These are phyloP conservation scores for Thelonectria discophora DNA, from an alignment of 2,329 filamentous ascomycete genomes.

Conservation along the genomic window DNA sequence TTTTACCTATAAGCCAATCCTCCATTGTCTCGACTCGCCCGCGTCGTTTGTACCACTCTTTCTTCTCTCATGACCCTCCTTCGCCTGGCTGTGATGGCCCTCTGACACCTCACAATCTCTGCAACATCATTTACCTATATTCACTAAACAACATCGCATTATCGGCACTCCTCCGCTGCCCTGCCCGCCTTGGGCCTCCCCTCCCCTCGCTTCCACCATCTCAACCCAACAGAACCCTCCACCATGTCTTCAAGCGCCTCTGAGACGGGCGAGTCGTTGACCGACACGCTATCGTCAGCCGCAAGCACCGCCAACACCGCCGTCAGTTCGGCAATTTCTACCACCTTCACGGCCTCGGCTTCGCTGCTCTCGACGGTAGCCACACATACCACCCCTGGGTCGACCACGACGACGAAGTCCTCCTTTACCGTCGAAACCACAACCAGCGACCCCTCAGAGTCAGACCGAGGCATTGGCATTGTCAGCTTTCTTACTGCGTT, in stretches of 20 bases:
- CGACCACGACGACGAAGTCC: conserved; percentile 19
- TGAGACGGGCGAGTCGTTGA: conserved; percentile 26
- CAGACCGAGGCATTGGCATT: conserved; percentile 55
- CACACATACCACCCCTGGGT: conserved; percentile 13
- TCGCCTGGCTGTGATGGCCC: conserved; percentile 17
- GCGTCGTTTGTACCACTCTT: conserved; percentile 7
- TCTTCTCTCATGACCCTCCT: conserved; percentile 6
- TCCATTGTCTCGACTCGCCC: conserved; percentile 11
- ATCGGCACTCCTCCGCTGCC: not conserved
- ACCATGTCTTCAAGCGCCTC: conserved; percentile 24
- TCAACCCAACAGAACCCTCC: not conserved
- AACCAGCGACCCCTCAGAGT: conserved; percentile 44
- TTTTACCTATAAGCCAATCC: conserved; percentile 33
- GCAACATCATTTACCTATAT: conserved; percentile 1
- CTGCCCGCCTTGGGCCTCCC: conserved; percentile 30
- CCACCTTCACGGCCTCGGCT: conserved; percentile 27
- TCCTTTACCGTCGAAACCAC: not conserved
- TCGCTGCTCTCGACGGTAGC: conserved; percentile 18
- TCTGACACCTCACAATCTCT: conserved; percentile 19
- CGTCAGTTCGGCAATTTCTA: conserved; percentile 24
- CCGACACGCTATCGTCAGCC: conserved; percentile 32
- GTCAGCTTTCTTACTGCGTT: conserved; percentile 70
- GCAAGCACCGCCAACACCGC: conserved; percentile 29
- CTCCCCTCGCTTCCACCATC: conserved; percentile 3
- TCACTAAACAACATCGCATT: conserved; percentile 9